Percentiles rank a stretch among this genome's conserved stretches.
These are phyloP conservation scores for Lepidium didymum DNA, from an alignment of 345 rosid species.

Conservation along the genomic window DNA sequence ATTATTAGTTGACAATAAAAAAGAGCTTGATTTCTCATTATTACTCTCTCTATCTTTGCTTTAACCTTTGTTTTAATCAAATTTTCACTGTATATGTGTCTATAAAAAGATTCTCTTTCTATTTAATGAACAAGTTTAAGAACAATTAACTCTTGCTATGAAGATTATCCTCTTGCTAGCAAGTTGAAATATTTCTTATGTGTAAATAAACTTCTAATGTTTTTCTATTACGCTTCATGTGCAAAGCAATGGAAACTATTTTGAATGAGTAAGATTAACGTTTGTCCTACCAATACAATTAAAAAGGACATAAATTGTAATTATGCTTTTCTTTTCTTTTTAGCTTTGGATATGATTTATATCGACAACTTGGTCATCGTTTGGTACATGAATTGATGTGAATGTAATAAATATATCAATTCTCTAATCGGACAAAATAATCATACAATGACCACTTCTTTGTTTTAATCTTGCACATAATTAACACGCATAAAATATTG, in stretches of 20 bases:
- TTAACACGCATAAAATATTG: too few relatives aligned
- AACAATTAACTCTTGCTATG: too few relatives aligned
- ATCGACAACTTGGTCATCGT: conserved; percentile 7
- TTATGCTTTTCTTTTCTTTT: not conserved
- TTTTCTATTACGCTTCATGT: not conserved
- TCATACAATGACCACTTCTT: not conserved
- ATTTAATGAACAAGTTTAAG: not conserved
- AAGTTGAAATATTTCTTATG: too few relatives aligned
- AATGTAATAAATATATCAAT: not conserved
- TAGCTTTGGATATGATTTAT: conserved; percentile 3
- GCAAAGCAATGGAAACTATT: not conserved
- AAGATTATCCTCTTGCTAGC: too few relatives aligned
- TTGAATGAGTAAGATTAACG: not conserved
- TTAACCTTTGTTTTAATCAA: not conserved
- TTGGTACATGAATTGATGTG: conserved; percentile 8
- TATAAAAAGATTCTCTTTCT: not conserved
- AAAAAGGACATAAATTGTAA: not conserved
- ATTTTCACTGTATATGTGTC: not conserved
- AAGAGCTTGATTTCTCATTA: not conserved
- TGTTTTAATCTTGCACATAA: not conserved
- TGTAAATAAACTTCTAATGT: not conserved
- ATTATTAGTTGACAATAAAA: too few relatives aligned
- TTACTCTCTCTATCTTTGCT: not conserved
- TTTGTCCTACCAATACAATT: not conserved
- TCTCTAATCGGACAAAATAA: not conserved